These are phyloP conservation scores for Ceratocystis ficicola DNA, from an alignment of 2,329 filamentous ascomycete genomes.

Conservation along the genomic window DNA sequence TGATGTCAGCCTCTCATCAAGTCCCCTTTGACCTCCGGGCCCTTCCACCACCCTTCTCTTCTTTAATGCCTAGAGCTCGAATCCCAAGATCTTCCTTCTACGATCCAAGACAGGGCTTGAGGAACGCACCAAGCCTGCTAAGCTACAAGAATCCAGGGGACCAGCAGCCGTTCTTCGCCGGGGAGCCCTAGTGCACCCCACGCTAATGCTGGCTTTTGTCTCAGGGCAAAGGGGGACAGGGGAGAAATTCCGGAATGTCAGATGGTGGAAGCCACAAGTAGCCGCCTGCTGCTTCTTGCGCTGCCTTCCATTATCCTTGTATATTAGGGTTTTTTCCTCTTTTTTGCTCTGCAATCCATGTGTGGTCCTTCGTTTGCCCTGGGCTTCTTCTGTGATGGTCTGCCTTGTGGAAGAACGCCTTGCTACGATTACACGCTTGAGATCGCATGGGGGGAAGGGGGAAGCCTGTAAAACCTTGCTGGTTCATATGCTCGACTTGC, in stretches of 20 bases:
- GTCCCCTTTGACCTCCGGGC: neutral
- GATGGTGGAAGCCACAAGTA: neutral
- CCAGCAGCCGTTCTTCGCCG: neutral
- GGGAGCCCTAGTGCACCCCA: conserved; percentile 3
- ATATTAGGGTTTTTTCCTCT: neutral
- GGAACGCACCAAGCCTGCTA: neutral
- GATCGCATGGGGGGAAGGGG: neutral
- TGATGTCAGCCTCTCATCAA: neutral
- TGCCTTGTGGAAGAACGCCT: neutral
- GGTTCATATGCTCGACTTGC: no score
- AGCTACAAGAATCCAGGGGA: neutral
- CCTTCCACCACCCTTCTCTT: neutral
- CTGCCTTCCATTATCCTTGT: neutral
- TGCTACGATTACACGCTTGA: neutral
- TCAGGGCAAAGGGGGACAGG: neutral
- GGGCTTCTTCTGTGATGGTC: neutral
- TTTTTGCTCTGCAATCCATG: neutral
- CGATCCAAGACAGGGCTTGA: conserved; percentile 8
- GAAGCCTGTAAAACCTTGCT: no score
- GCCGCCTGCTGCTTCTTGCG: neutral
- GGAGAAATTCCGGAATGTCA: neutral
- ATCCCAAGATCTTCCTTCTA: conserved; percentile 4
- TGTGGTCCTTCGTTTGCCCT: no score
- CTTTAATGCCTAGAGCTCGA: neutral
- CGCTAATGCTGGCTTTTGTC: neutral